Percentiles rank a stretch among this genome's conserved stretches.
phyloP scores from a whole-genome alignment of 2,329 filamentous ascomycete genomes.

The Fusarium brevicatenulatum region DNA sequence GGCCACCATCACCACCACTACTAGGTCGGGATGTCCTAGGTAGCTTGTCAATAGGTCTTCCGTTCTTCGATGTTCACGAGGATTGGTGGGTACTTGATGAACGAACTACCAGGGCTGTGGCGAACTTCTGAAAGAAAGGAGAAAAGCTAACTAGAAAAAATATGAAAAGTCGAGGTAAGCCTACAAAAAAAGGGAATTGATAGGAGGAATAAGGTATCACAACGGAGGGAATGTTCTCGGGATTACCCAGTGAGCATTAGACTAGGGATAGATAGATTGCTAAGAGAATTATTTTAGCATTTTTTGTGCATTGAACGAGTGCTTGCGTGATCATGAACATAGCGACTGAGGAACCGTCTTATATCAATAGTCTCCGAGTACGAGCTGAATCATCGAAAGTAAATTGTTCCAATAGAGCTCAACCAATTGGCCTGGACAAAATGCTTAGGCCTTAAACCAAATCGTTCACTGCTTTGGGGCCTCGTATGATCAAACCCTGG shows the following conservation, averaged over 20 bases:
- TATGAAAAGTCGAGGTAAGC: not conserved
- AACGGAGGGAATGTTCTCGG: no score
- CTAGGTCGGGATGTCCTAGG: not conserved
- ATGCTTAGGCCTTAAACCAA: not conserved
- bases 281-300: not conserved
- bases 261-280: not conserved
- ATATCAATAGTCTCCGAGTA: not conserved
- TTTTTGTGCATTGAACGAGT: no score
- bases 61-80: not conserved
- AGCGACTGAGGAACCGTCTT: no score
- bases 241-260: not conserved
- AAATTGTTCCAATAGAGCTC: not conserved
- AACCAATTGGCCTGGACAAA: no score
- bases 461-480: not conserved
- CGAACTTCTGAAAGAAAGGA: not conserved
- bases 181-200: not conserved
- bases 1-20: not conserved
- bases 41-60: not conserved
- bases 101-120: not conserved
- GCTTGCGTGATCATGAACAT: not conserved
- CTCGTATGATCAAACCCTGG: constrained; percentile 17
- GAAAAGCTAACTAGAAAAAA: not conserved
- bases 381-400: fast-evolving
- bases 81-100: no score
- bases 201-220: fast-evolving